These are phyloP conservation scores for Russula olivacea DNA, from an alignment of 768 basidiomycete genomes.

Conservation along the genomic window DNA sequence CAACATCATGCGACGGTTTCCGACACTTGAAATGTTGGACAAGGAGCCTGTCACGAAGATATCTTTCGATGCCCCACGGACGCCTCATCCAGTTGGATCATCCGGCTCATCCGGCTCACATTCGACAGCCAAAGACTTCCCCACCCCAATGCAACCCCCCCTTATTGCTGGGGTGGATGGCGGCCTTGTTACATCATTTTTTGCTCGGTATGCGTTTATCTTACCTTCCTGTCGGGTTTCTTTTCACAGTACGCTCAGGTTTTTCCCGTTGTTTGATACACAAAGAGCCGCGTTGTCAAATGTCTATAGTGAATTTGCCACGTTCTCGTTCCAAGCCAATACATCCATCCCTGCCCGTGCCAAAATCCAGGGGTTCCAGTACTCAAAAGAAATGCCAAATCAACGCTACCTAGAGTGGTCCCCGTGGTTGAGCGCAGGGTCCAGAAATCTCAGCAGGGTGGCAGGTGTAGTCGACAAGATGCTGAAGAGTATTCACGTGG, in stretches of 20 bases:
- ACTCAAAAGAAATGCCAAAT: conserved; percentile 63
- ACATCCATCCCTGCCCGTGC: conserved; percentile 77
- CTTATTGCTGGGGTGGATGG: conserved; percentile 72
- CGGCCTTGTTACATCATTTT: conserved; percentile 65
- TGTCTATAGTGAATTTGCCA: conserved; percentile 80
- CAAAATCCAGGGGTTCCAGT: conserved; percentile 61
- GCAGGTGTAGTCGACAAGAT: conserved; percentile 55
- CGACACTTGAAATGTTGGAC: conserved; percentile 79
- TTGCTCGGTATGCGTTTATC: conserved; percentile 53
- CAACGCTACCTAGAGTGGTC: conserved; percentile 80
- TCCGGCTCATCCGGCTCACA: conserved; percentile 34
- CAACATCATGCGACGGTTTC: conserved; percentile 75
- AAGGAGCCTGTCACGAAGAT: conserved; percentile 73
- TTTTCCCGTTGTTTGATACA: conserved; percentile 78
- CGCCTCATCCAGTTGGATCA: conserved; percentile 40
- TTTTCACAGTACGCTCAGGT: conserved; percentile 41
- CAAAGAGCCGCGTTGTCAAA: conserved; percentile 60
- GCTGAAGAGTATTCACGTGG: conserved; percentile 62
- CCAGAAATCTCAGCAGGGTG: conserved; percentile 73
- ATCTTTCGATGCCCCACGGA: conserved; percentile 65
- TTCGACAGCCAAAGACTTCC: conserved; percentile 67
- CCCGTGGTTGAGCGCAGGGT: conserved; percentile 56
- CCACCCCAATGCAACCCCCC: conserved; percentile 64
- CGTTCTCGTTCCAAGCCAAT: conserved; percentile 86
- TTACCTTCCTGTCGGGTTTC: neutral